These are phyloP conservation scores for Sporothrix pallida DNA, from an alignment of 2,329 filamentous ascomycete genomes.

Conservation along the genomic window DNA sequence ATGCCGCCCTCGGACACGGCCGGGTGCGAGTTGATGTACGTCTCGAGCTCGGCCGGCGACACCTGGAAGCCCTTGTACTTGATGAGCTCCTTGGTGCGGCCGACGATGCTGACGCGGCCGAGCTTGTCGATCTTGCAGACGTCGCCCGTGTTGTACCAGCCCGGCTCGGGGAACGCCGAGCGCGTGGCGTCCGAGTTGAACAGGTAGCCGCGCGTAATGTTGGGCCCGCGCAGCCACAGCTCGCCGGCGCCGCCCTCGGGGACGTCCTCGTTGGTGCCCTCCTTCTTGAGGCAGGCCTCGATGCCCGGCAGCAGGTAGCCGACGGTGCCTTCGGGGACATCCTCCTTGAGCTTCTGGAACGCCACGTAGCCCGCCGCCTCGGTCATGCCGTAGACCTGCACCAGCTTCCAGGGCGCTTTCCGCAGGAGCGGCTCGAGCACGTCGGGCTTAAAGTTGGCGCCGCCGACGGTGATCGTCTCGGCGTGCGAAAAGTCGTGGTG, in stretches of 20 bases:
- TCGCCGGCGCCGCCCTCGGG: constrained; percentile 40
- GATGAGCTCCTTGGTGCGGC: constrained; percentile 50
- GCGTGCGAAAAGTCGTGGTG: constrained; percentile 49
- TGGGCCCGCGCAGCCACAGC: constrained; percentile 52
- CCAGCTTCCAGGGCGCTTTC: constrained; percentile 48
- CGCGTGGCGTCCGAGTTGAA: constrained; percentile 49
- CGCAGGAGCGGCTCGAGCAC: constrained; percentile 44
- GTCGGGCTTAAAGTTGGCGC: constrained; percentile 45
- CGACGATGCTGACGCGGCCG: constrained; percentile 47
- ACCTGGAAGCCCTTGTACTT: constrained; percentile 53
- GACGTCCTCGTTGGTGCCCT: constrained; percentile 43
- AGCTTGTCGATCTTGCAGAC: constrained; percentile 48
- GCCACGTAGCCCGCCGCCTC: constrained; percentile 53
- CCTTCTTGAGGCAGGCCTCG: constrained; percentile 49
- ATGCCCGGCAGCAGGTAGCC: constrained; percentile 49
- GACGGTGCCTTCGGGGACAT: constrained; percentile 44
- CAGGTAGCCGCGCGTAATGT: constrained; percentile 50
- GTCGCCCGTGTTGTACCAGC: constrained; percentile 56
- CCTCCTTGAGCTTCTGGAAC: constrained; percentile 47
- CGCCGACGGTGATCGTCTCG: constrained; percentile 48
- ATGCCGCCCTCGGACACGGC: constrained; percentile 47
- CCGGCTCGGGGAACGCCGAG: constrained; percentile 46
- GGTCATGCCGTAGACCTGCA: constrained; percentile 55
- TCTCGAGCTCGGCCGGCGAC: constrained; percentile 48
- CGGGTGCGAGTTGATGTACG: constrained; percentile 47